Conservation (phyloP, 1,284 basidiomycete genomes). For the Cystobasidiaceae sp. region DNA sequence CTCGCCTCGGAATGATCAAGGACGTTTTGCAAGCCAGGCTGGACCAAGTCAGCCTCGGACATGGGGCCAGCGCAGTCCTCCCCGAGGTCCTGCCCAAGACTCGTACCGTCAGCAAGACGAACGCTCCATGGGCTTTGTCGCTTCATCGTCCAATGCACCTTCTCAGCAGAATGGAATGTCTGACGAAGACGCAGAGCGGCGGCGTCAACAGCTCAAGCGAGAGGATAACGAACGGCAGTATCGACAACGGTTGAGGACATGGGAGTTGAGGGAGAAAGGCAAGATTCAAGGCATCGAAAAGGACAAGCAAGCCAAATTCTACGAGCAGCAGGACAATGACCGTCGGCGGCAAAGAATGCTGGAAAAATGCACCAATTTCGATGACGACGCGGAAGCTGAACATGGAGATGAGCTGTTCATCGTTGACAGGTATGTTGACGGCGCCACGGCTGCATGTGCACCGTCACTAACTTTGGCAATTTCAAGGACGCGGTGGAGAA, state of each 20-base stretch:
- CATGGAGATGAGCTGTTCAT: constrained; percentile 38
- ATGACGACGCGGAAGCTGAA: constrained; percentile 36
- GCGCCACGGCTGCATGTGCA: too few species aligned
- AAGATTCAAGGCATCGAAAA: constrained; percentile 36
- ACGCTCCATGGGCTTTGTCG: constrained; percentile 35
- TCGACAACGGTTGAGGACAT: constrained; percentile 32
- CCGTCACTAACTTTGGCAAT: too few species aligned
- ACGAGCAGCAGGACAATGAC: constrained; percentile 34
- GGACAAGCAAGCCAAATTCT: constrained; percentile 34
- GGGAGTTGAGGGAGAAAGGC: constrained; percentile 38
- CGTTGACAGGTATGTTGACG: constrained; percentile 33
- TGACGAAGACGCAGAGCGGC: constrained; percentile 26
- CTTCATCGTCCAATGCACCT: constrained; percentile 8
- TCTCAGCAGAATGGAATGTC: constrained; percentile 21
- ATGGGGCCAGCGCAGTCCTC: constrained; percentile 14
- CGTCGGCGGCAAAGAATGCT: constrained; percentile 30
- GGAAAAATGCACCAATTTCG: constrained; percentile 34
- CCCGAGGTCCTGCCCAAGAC: neutral
- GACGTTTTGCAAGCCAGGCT: constrained; percentile 8
- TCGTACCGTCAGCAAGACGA: constrained; percentile 34
- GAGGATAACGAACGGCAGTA: constrained; percentile 28
- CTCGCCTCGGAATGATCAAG: constrained; percentile 22
- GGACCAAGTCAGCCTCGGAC: neutral
- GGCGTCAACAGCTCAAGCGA: constrained; percentile 7
- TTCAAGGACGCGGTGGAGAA: constrained; percentile 43